Evolutionary conservation across 441 rosid species (phyloP).

Genomic region (Eugenia klotzschiana): DNA sequence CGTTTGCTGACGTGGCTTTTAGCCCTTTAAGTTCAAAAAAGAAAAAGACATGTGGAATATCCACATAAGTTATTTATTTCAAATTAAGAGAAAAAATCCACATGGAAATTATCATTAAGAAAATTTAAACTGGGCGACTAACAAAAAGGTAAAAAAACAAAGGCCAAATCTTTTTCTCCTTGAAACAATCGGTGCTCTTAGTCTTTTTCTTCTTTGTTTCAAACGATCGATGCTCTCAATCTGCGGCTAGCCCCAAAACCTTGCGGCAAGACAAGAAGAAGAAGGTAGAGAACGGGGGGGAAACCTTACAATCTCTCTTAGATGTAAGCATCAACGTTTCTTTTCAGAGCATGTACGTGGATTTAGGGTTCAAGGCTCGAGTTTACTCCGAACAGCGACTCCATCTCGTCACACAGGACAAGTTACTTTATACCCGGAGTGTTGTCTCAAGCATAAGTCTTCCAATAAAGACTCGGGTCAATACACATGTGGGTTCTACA

Average conservation of each 20-base stretch:
- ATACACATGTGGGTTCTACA: background rate
- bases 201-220: background rate
- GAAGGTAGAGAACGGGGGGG: background rate
- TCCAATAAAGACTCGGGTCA: background rate
- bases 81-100: background rate
- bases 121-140: background rate
- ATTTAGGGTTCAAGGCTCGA: background rate
- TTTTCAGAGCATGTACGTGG: background rate
- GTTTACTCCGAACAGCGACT: too few species aligned
- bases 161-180: too few species aligned
- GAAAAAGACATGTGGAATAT: background rate
- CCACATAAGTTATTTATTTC: background rate
- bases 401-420: background rate
- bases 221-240: background rate
- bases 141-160: background rate
- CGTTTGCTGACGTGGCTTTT: background rate
- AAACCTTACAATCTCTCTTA: background rate
- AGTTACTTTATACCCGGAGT: constrained; percentile 17
- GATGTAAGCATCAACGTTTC: background rate
- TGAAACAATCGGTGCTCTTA: too few species aligned
- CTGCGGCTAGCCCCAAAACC: background rate
- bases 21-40: background rate
- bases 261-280: background rate
- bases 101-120: background rate
- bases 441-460: constrained; percentile 13